A percentile compares a stretch with the other conserved stretches of the same genome.
Conservation (phyloP, 495 filamentous ascomycete genomes). For the Trichocladium uniseriatum region DNA sequence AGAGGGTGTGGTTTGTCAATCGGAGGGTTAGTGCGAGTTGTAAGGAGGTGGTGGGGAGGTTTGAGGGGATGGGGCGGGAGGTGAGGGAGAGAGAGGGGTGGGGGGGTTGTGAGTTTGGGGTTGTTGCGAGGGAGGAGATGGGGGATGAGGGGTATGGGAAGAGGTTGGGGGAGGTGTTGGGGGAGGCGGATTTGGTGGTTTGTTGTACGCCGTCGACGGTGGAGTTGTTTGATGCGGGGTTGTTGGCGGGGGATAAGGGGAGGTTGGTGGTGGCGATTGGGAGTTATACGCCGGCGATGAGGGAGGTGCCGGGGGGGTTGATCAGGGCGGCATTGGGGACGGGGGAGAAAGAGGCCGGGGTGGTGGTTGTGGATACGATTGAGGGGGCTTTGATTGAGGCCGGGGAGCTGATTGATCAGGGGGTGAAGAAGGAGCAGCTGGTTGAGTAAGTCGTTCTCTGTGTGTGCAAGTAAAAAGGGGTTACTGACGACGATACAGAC, state of each 20-base stretch:
- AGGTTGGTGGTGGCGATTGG: slow-evolving; percentile 75
- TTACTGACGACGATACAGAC: slow-evolving; percentile 25
- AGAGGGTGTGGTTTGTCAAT: slow-evolving; percentile 71
- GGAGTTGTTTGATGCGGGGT: slow-evolving; percentile 40
- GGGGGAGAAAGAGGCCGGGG: slow-evolving; percentile 50
- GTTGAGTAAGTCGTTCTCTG: slow-evolving; percentile 50
- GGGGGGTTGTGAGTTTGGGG: slow-evolving; percentile 53
- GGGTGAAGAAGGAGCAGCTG: slow-evolving; percentile 57
- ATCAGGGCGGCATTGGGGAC: slow-evolving; percentile 56
- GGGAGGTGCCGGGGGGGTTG: slow-evolving; percentile 70
- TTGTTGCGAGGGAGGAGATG: slow-evolving; percentile 51
- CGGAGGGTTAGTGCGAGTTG: slow-evolving; percentile 32
- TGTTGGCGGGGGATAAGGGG: slow-evolving; percentile 61
- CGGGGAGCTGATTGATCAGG: slow-evolving; percentile 79
- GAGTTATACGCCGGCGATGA: slow-evolving; percentile 75
- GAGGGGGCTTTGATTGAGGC: slow-evolving; percentile 76
- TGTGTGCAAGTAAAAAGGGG: background rate
- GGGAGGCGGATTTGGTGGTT: slow-evolving; percentile 68
- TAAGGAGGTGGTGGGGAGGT: slow-evolving; percentile 43
- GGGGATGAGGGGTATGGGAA: slow-evolving; percentile 61
- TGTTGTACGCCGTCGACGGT: slow-evolving; percentile 48
- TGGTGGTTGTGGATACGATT: slow-evolving; percentile 37
- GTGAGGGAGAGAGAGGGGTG: slow-evolving; percentile 46
- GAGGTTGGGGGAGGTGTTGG: slow-evolving; percentile 56
- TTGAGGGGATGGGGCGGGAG: slow-evolving; percentile 45